Conservation (phyloP, 352 stramenopile species). For the Pythium coloratum region DNA sequence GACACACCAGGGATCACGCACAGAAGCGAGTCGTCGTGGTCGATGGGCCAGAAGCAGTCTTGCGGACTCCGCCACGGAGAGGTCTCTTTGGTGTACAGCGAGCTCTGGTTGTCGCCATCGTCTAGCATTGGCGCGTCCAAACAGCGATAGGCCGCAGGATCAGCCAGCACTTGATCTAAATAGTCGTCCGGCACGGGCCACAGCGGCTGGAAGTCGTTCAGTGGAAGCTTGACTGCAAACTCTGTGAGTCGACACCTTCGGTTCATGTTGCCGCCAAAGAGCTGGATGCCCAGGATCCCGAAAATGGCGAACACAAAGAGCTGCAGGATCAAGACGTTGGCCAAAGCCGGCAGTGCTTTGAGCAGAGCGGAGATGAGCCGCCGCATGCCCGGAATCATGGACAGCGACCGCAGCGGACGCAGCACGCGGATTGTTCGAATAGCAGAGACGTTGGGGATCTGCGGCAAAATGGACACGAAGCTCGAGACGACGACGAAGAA, state of each 20-base stretch:
- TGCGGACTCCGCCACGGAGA: conserved; percentile 63
- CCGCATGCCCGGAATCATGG: conserved; percentile 79
- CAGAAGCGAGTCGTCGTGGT: conserved; percentile 71
- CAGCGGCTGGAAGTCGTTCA: conserved; percentile 28
- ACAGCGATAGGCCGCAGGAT: conserved; percentile 43
- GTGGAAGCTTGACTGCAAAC: conserved; percentile 58
- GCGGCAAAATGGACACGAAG: conserved; percentile 51
- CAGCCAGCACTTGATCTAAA: conserved; percentile 37
- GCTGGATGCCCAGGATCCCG: conserved; percentile 87
- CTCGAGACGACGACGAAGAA: conserved; percentile 91
- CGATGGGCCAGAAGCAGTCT: conserved; percentile 93
- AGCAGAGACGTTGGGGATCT: conserved; percentile 73
- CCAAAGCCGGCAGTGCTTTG: conserved; percentile 81
- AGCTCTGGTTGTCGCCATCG: conserved; percentile 42
- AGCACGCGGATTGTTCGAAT: conserved; percentile 90
- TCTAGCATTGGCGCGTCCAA: conserved; percentile 41
- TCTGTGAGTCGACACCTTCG: conserved; percentile 79
- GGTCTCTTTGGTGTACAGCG: conserved; percentile 57
- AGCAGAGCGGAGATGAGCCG: conserved; percentile 82
- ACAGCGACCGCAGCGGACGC: conserved; percentile 87
- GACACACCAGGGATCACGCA: conserved; percentile 50
- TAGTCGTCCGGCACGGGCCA: conserved; percentile 63
- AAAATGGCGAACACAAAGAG: conserved; percentile 93
- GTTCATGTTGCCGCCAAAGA: conserved; percentile 84
- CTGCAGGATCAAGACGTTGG: conserved; percentile 88